A percentile compares a stretch with the other conserved stretches of the same genome.
These are phyloP conservation scores for Argentina anserina DNA, from an alignment of 306 rosid species.

Conservation along the genomic window DNA sequence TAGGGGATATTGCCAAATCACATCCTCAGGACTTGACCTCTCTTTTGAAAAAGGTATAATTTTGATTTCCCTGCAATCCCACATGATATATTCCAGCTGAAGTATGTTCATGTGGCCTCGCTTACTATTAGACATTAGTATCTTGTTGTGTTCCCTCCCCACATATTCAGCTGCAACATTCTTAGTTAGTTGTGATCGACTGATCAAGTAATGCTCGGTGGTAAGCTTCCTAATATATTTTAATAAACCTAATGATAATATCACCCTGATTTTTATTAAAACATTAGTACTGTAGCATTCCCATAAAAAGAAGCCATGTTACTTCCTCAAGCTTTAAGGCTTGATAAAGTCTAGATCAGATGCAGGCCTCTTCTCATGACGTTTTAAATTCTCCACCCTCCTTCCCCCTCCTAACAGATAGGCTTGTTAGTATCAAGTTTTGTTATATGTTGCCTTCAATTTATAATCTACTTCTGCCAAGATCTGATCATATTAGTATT, in stretches of 20 bases:
- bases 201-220: not conserved
- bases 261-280: not conserved
- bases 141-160: too few species aligned
- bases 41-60: conserved; percentile 76
- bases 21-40: conserved; percentile 85
- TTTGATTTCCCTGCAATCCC: not conserved
- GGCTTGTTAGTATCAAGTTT: not conserved
- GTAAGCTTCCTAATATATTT: too few species aligned
- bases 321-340: not conserved
- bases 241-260: not conserved
- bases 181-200: not conserved
- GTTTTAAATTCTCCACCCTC: too few species aligned
- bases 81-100: not conserved
- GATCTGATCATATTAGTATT: not conserved
- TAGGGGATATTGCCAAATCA: conserved; percentile 93
- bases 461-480: not conserved
- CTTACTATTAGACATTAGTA: too few species aligned
- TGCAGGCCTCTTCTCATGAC: not conserved
- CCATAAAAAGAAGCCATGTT: not conserved
- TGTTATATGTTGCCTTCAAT: not conserved
- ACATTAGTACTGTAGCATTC: not conserved
- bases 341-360: not conserved
- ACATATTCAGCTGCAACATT: not conserved
- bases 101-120: not conserved
- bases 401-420: not conserved